Base-by-base conservation (phyloP, 306 rosid genomes). In the Mucuna pruriens region DNA sequence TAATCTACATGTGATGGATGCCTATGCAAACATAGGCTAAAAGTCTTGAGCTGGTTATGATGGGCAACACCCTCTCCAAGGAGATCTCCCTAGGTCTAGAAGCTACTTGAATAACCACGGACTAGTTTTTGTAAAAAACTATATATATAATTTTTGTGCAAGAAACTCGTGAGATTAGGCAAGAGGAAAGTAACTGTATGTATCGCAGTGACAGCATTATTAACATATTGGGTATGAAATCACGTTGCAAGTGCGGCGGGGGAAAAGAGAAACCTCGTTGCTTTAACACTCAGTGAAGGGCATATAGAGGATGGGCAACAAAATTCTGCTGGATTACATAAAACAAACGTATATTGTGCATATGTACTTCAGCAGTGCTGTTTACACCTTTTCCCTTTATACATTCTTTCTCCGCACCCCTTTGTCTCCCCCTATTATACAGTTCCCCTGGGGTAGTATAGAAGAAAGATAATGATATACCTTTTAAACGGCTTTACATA, bases 401-500 rank as follows among this genome's bases (percentile, higher is more conserved):
- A 75, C 89, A 86, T 80, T 80, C 85, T 84, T 80, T 82, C 75
- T 55, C 49, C 23, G 20, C 64, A 71, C 84, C 83, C 88, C 85
- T 57, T 83, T 78, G 72, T 82, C 63, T 57, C 61, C 75, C 84
- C 84, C 88, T 89, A 90, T 89, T 86, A 79, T 90, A 95, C 97
- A 89, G 52, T 86, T 89, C 79, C 87, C 82, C 69, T 38, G 81
- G 80, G 91, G 84, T 75, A 75, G 71, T 63, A 83, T 67, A 38
- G 79, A 65, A 83, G 84, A 87, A 83, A 86, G 79, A 87, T 78
- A 80, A 75, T 67, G 87, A 89, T 88, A 79, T 89, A 91, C 92
- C 93, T 88, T 87, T 85, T 75, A 79, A 83, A 90, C 87, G 79
- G 87, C 83, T 84, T 82, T 90, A 91, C 92, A 84, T 89, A 87